phyloP scores from a whole-genome alignment of 2,329 filamentous ascomycete genomes.

The Davidsoniella virescens region DNA sequence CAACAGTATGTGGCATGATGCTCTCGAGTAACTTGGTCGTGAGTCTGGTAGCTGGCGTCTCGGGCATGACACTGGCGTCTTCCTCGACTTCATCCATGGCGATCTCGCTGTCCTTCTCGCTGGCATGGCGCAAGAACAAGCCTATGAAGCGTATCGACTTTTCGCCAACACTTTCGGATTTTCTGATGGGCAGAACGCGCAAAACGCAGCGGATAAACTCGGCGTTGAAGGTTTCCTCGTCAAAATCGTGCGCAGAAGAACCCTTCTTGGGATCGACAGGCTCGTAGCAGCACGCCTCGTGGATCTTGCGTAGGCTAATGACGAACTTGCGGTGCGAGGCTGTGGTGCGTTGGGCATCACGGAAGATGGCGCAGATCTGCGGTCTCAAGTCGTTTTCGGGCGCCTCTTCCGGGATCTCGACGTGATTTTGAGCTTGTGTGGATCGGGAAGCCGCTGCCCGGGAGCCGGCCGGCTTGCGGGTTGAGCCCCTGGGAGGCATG shows the following conservation, averaged over 20 bases:
- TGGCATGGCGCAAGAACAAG: constrained; percentile 62
- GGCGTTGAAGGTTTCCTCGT: constrained; percentile 72
- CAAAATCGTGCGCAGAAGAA: constrained; percentile 45
- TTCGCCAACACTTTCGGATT: constrained; percentile 78
- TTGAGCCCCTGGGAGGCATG: constrained; percentile 30
- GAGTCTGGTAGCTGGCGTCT: constrained; percentile 72
- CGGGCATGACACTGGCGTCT: constrained; percentile 54
- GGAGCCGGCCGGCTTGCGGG: constrained; percentile 25
- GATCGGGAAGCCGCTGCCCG: constrained; percentile 27
- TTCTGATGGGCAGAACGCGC: constrained; percentile 73
- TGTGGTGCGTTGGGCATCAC: constrained; percentile 74
- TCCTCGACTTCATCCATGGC: constrained; percentile 46
- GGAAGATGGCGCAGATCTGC: constrained; percentile 57
- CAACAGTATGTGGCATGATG: constrained; percentile 57
- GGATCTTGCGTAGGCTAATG: constrained; percentile 75
- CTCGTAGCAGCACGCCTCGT: constrained; percentile 66
- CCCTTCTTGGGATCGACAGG: constrained; percentile 34
- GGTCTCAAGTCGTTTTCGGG: constrained; percentile 53
- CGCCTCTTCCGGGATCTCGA: constrained; percentile 53
- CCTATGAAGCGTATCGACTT: constrained; percentile 72
- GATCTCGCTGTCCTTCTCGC: constrained; percentile 54
- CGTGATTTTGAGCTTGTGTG: constrained; percentile 21
- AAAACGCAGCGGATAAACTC: constrained; percentile 75
- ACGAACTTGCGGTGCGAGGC: constrained; percentile 81
- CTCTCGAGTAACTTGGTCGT: constrained; percentile 57